Conservation (phyloP, 805 yeast genomes). For the Myxozyma mucilagina region DNA sequence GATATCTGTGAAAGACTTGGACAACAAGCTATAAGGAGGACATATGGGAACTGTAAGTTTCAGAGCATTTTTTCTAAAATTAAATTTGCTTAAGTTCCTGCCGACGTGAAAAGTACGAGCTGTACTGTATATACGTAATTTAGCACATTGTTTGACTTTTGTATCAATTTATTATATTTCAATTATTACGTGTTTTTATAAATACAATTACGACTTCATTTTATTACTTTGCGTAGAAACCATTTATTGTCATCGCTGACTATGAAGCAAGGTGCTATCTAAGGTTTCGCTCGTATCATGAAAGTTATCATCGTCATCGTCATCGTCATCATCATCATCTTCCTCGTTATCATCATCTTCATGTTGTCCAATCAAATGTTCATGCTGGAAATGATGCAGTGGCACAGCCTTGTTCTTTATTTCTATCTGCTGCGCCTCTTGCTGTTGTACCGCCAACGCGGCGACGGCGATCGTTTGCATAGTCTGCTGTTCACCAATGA, state of each 20-base stretch:
- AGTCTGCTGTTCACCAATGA: conserved; percentile 5
- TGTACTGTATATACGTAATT: conserved; percentile 4
- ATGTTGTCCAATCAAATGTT: too few relatives aligned
- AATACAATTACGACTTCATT: not conserved
- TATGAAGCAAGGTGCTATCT: not conserved
- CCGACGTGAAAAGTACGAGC: not conserved
- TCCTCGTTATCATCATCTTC: too few relatives aligned
- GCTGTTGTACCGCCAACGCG: conserved; percentile 14
- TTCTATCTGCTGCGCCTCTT: not conserved
- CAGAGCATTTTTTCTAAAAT: not conserved
- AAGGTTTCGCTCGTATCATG: not conserved
- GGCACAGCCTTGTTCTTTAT: not conserved
- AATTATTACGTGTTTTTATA: not conserved
- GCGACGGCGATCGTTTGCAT: conserved; percentile 20
- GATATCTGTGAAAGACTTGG: not conserved
- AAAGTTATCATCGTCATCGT: not conserved
- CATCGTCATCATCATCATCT: too few relatives aligned
- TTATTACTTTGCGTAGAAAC: not conserved
- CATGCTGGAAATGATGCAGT: too few relatives aligned
- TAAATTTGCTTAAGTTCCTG: not conserved
- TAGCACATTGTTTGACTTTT: not conserved
- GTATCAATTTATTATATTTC: not conserved
- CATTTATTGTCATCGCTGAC: not conserved
- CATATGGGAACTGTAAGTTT: not conserved
- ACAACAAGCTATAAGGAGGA: not conserved